Evolutionary conservation across 2,329 filamentous ascomycete genomes (phyloP), one percentile per base, ranked within the genome.

Genomic region (Fusarium sambucinum): DNA sequence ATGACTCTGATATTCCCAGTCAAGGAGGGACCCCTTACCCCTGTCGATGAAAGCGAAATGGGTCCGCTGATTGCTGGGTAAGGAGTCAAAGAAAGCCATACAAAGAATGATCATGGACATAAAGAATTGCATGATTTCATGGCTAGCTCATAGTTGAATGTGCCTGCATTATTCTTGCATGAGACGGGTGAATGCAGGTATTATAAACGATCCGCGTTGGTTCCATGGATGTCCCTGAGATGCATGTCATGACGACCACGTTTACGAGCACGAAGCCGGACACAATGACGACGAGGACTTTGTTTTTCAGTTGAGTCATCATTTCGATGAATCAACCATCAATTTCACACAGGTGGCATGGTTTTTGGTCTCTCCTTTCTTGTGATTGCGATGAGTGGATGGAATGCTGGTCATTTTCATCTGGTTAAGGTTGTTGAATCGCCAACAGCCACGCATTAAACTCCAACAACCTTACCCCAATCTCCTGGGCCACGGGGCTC

Each of bases 171-270:
- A 66, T 69, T 68, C 56, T 32, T 52, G 54, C 65, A 55, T 54
- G 38, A 48, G 41, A 35, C 21, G 25, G n/a, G 23, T 53, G 32
- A 17, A 53, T 51, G 51, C 48, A 68, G 40, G 40, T 60, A 45
- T 65, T 65, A 47, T 50, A 37, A 52, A 50, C 63, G 29, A 68
- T 54, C 59, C 45, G 66, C 53, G 61, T 53, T 42, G 40, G 42
- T 41, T 65, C 55, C 66, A 59, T 58, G 69, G 59, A 45, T 55
- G 61, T 59, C 50, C 56, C 47, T 58, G 56, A 19, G 50, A 58
- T 72, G 70, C 68, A 73, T 57, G 66, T 66, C 71, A 74, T 71
- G 70, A 71, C 63, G 56, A 58, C 68, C 61, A 74, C 63, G 68
- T 69, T 66, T 63, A 33, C 21, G 57, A 66, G 47, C 37, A 59